phyloP scores from a whole-genome alignment of 306 rosid species.

The Quercus parvula region DNA sequence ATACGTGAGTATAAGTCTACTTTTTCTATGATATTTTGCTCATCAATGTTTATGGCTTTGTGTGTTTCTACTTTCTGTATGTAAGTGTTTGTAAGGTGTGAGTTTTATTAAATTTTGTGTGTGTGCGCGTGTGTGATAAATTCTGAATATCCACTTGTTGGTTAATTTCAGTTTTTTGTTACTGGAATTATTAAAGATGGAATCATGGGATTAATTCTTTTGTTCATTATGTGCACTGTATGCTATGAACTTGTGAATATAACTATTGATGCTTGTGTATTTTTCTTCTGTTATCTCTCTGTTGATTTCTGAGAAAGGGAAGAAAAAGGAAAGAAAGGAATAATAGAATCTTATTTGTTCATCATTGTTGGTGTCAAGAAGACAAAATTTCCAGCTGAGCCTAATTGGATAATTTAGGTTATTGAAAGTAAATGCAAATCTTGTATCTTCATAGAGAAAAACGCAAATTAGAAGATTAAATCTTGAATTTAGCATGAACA shows the following conservation, averaged over 20 bases:
- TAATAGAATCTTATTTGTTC: not conserved
- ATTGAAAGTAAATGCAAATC: not conserved
- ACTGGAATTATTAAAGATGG: not conserved
- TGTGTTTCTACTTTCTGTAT: conserved; percentile 1
- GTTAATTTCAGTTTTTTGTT: not conserved
- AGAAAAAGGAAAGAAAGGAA: not conserved
- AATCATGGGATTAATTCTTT: not conserved
- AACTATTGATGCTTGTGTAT: not conserved
- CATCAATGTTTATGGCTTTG: not conserved
- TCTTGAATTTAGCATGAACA: not conserved
- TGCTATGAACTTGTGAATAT: not conserved
- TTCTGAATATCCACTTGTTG: not conserved
- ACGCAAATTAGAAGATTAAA: not conserved
- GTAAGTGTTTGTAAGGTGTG: not conserved
- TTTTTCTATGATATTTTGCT: not conserved
- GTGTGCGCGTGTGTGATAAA: not conserved
- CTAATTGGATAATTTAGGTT: not conserved
- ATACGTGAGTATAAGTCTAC: conserved; percentile 54
- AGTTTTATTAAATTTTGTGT: not conserved
- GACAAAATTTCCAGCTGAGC: not conserved
- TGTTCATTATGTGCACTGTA: not conserved
- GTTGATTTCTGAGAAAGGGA: not conserved
- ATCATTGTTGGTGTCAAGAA: not conserved
- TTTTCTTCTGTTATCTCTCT: not conserved
- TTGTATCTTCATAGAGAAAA: not conserved